These are phyloP conservation scores for Fusarium camptoceras DNA, from an alignment of 2,329 filamentous ascomycete genomes.

Conservation along the genomic window DNA sequence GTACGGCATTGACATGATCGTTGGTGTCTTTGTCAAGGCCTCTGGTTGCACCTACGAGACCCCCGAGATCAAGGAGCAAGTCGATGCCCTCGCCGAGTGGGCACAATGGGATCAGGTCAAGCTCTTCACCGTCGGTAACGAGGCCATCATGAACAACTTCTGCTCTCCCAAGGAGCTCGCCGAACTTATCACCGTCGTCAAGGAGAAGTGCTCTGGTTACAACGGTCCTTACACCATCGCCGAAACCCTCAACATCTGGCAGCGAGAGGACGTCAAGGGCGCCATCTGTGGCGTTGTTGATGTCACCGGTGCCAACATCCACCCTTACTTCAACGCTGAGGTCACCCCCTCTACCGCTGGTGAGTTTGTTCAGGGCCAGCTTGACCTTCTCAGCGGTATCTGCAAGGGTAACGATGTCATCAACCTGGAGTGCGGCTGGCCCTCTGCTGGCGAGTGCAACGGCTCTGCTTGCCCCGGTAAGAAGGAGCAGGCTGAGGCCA, in stretches of 20 bases:
- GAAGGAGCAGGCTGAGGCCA: constrained; percentile 76
- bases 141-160: constrained; percentile 83
- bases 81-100: constrained; percentile 78
- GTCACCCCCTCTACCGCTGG: constrained; percentile 75
- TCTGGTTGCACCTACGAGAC: constrained; percentile 68
- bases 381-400: constrained; percentile 74
- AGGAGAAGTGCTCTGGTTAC: constrained; percentile 78
- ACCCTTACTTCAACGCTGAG: constrained; percentile 90
- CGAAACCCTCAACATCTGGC: constrained; percentile 84
- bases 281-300: constrained; percentile 80
- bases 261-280: constrained; percentile 67
- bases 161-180: constrained; percentile 73
- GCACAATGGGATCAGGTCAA: constrained; percentile 79
- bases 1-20: constrained; percentile 80
- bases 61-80: constrained; percentile 76
- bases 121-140: constrained; percentile 90
- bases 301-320: constrained; percentile 85
- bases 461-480: constrained; percentile 76
- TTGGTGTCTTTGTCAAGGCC: constrained; percentile 86
- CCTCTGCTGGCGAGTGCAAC: constrained; percentile 75
- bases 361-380: constrained; percentile 78
- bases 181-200: constrained; percentile 75
- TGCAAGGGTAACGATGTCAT: constrained; percentile 80
- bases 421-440: constrained; percentile 95
- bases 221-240: constrained; percentile 82